Base-by-base conservation (phyloP, 495 filamentous ascomycete species). In the Monascus purpureus region DNA sequence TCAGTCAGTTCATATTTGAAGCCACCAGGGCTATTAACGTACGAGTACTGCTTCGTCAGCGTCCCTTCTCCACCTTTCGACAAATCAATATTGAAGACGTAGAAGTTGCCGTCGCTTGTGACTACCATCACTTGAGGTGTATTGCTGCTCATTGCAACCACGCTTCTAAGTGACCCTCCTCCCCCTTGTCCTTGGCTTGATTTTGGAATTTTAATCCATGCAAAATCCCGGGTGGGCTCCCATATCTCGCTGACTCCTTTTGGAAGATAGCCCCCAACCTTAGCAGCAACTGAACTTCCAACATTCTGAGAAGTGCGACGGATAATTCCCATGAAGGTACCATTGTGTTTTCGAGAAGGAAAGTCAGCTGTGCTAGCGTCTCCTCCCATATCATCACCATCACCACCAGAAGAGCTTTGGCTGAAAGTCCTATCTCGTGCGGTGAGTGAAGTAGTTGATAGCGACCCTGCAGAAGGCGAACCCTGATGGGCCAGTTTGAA, bases 91-190 rank as follows among this genome's bases (percentile, higher is more conserved):
- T 80, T 87, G 52, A 82, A 96, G 11, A 96, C 82, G 42, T 87
- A 95, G 45, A 93, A 96, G 14, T 76, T 75, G 9, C 90, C 90
- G 49, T 96, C 92, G 40, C 80, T 93, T 2, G 90, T 96, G 8
- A 94, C 92, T 1, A 96, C 83, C 88, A 96, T 95, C 17, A 97
- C 81, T 43, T 95, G 85, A 0, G 92, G 90, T 8, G 78, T 82
- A 44, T 73, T 88, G 43, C 72, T 87, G 45, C 83, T 93, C 76
- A 97, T 85, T 5, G 92, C 90, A 23, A 96, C 90, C 17, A 96
- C 92, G 38, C 85, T 95, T 38, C 76, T 57, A 12, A 92, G 47
- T 14, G 45, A 41, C n/a, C 49, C 47, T 9, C 62, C 59, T 6
- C 50, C 52, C 28, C 59, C 54, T 35, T 53, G 27, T 7, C 49